Evolutionary conservation across 2,329 filamentous ascomycete species (phyloP), one percentile per base, ranked within the genome.

Genomic region (Colletotrichum gigasporum): DNA sequence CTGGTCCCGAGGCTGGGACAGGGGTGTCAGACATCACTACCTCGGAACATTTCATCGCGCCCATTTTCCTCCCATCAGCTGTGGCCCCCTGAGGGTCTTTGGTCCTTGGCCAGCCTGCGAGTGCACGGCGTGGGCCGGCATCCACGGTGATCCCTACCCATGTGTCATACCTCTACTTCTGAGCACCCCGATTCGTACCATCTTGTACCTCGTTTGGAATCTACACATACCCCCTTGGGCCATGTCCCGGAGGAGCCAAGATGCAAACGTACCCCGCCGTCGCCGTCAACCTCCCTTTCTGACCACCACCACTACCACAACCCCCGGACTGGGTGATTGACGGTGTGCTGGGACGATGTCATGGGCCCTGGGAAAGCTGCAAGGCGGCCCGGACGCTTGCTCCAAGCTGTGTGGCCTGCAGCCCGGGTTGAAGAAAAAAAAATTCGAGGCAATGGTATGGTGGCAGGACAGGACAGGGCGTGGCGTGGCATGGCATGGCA

Each of bases 231-330:
- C 32, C 60, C 26, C 44, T 34, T 37, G n/a, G 9, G 35, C 47
- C 56, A n/a, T 42, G 34, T 8, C 32, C 16, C 34, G 26, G 26
- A n/a, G n/a, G n/a, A 34, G 55, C 41, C 55, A 18, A 35, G 34
- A 30, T 22, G 20, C 42, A 64, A 50, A 20, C n/a, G 41, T 30
- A 37, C 55, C 61, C 56, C 61, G 61, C 61, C 61, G 41, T 54
- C 61, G 61, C 61, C 61, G 41, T 54, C 22, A 22, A 64, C 48
- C 34, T 61, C 34, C 56, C n/a, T n/a, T n/a, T 54, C 61, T 61
- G 61, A 60, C 56, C 56, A 64, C 53, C 59, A 58, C 48, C 55
- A 60, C 56, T 48, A 64, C 53, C 59, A 58, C 48, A 22, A 37
- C 42, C 32, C 41, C 42, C 34, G n/a, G 34, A 30, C 24, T 30